Conservation (phyloP, 495 filamentous ascomycete genomes). For the Penicillium flavigenum region DNA sequence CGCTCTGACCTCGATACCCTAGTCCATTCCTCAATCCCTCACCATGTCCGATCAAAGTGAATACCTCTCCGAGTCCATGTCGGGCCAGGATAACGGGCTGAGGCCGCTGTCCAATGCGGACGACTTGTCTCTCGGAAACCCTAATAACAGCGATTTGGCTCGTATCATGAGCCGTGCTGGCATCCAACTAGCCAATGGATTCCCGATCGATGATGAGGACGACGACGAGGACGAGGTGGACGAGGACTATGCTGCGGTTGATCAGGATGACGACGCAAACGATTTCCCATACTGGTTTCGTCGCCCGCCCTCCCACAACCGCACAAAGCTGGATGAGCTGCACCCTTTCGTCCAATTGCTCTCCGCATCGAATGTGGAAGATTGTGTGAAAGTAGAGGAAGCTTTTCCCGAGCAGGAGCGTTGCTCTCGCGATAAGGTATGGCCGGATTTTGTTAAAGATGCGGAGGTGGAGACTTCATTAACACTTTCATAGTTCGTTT, state of each 20-base stretch:
- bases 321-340: constrained; percentile 49
- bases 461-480: background rate
- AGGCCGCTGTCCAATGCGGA: constrained; percentile 39
- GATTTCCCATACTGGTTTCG: constrained; percentile 49
- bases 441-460: constrained; percentile 11
- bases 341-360: constrained; percentile 73
- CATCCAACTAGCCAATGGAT: constrained; percentile 35
- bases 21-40: background rate
- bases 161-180: constrained; percentile 36
- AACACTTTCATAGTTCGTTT: constrained; percentile 61
- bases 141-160: constrained; percentile 35
- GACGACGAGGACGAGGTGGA: constrained; percentile 44
- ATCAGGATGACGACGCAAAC: constrained; percentile 45
- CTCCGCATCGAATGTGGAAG: constrained; percentile 69
- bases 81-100: constrained; percentile 29
- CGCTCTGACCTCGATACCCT: background rate
- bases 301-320: constrained; percentile 41
- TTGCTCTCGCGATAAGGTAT: constrained; percentile 77
- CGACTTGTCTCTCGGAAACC: constrained; percentile 30
- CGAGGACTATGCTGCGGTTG: constrained; percentile 46
- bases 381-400: constrained; percentile 73
- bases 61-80: constrained; percentile 31
- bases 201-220: constrained; percentile 41
- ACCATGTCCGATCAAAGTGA: constrained; percentile 34
- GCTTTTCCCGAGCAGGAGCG: constrained; percentile 72